Base-by-base conservation (phyloP, 2,329 filamentous ascomycete genomes). In the Parascedosporium putredinis region DNA sequence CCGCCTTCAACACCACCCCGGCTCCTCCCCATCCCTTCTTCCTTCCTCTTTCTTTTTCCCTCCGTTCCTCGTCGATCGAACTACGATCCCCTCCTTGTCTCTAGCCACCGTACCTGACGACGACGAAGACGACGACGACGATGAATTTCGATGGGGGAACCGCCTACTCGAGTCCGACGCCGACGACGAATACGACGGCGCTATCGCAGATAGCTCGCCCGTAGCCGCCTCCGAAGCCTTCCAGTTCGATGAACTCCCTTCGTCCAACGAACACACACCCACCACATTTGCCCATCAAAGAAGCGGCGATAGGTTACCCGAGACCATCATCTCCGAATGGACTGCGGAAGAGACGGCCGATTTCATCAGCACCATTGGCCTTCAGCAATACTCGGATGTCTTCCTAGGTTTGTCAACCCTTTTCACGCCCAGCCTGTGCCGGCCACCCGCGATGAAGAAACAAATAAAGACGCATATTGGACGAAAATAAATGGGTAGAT, bases 321-420 rank as follows among this genome's bases (percentile, higher is more conserved):
- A 85, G 60, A 86, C 84, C 45, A 79, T 85, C 61, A 86, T 91
- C 57, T 81, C 81, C 27, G 83, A 88, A 59, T 93, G 86, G 86
- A 83, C 83, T 2, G 83, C 81, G 14, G 88, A 94, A 52, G 88
- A 97, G 68, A 90, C 87, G 67, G 88, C 88, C 56, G 88, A 95
- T 60, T 97, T 94, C 62, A 79, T 96, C 57, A 77, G 81, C 50
- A 82, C 81, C 53, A 78, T 95, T 59, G 88, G 88, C 29, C 69
- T 95, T 59, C 75, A 80, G 56, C 87, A 95, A 64, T 95, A 95
- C 68, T 82, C 85, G 51, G 83, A 89, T 60, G 75, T 75, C 20
- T 94, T 95, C 64, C 73, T 93, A 66, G 88, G 89, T 95, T 71
- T 60, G 83, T 75, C 48, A 36, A 10, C 36, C 14, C 25, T 48